Evolutionary conservation across 805 yeast species (phyloP), one percentile per base, ranked within the genome.

Genomic region (Wickerhamomyces strasburgensis): DNA sequence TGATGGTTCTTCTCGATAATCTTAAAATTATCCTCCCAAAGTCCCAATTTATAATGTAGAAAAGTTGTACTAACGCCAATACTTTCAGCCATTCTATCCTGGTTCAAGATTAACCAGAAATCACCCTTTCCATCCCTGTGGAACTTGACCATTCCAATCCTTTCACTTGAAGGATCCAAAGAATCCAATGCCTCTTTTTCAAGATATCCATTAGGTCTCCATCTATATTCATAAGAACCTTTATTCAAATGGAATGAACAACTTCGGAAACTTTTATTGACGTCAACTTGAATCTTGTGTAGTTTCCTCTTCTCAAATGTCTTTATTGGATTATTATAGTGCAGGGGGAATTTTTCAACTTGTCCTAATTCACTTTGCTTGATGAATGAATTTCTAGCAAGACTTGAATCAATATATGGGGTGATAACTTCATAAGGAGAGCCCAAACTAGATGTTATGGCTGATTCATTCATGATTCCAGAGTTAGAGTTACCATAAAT

Each of bases 181-280:
- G 31, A 35, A 27, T 38, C 27, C 18, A 25, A 33, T 5, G 33
- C 14, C 5, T 25, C 14, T 23, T 37, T 47, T 34, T 51, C 54
- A 7, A 52, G 37, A 24, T 52, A 47, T 1, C 54, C 54, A 34
- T 32, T 47, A 6, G 46, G 32, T 14, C 27, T 29, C 55, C 55
- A 51, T 14, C 9, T 26, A 31, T 49, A 49, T 10, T 30, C 19
- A 27, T 41, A 21, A 5, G 35, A 21, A 16, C 29, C 35, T 28
- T 31, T 46, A 5, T 27, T 14, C 16, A 44, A 14, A 14, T 21
- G 31, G 31, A 44, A 46, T 4, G 10, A 31, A 13, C 33, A 29
- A 21, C 23, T 29, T 14, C 26, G 23, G 6, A 21, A 23, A 4
- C 15, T 4, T 5, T 25, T 31, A 16, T 19, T 17, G 7, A 27